phyloP scores from a whole-genome alignment of 768 basidiomycete species.

The Lactarius hatsudake region DNA sequence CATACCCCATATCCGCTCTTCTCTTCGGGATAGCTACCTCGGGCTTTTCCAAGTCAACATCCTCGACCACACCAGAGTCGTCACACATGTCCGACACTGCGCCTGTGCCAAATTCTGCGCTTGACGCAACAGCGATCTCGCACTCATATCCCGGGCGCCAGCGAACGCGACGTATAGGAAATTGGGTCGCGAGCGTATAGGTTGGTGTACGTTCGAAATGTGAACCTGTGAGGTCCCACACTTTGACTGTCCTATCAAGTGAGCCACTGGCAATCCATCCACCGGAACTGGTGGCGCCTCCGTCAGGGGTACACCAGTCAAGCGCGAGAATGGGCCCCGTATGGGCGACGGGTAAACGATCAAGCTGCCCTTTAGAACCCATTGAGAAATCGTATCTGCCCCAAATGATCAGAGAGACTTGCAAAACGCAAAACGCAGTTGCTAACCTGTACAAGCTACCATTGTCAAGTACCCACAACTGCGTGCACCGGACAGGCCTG shows the following conservation, averaged over 20 bases:
- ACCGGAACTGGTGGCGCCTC: conserved; percentile 25
- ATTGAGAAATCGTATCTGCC: conserved; percentile 75
- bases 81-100: conserved; percentile 31
- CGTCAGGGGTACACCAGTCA: conserved; percentile 58
- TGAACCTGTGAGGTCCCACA: conserved; percentile 65
- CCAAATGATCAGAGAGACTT: not conserved
- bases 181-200: conserved; percentile 72
- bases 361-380: conserved; percentile 71
- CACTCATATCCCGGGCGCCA: conserved; percentile 80
- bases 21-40: conserved; percentile 15
- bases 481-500: conserved; percentile 65
- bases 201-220: conserved; percentile 62
- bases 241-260: conserved; percentile 77
- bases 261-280: conserved; percentile 83
- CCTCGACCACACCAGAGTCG: conserved; percentile 2
- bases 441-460: conserved; percentile 52
- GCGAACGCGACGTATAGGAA: conserved; percentile 65
- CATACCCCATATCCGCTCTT: conserved; percentile 44
- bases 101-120: conserved; percentile 49
- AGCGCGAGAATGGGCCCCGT: conserved; percentile 66
- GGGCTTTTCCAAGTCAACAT: conserved; percentile 19
- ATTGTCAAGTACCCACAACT: conserved; percentile 40
- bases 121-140: conserved; percentile 72
- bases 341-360: conserved; percentile 73
- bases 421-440: not conserved